phyloP scores from a whole-genome alignment of 2,329 filamentous ascomycete species.

The Macrophomina pseudophaseolina region DNA sequence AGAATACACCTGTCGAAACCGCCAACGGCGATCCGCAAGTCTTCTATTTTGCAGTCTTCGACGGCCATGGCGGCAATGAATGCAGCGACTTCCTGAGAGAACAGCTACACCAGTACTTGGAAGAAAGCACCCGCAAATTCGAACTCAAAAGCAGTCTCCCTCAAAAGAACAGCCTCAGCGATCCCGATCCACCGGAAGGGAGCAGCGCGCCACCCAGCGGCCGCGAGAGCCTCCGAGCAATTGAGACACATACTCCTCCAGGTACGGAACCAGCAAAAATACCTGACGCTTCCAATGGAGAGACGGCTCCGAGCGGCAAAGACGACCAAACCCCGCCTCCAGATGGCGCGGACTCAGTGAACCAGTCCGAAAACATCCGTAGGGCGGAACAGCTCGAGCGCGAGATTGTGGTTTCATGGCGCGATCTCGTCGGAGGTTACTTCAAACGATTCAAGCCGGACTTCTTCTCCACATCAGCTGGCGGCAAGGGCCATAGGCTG shows the following conservation, averaged over 20 bases:
- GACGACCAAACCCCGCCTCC: constrained; percentile 25
- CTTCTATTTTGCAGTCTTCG: constrained; percentile 97
- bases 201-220: neutral
- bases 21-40: constrained; percentile 90
- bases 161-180: constrained; percentile 11
- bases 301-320: constrained; percentile 32
- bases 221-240: constrained; percentile 47
- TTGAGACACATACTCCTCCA: constrained; percentile 55
- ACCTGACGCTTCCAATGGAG: constrained; percentile 36
- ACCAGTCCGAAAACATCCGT: constrained; percentile 55
- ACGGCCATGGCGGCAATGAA: constrained; percentile 89
- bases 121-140: constrained; percentile 77
- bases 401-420: constrained; percentile 77
- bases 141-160: constrained; percentile 75
- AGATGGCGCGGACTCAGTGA: constrained; percentile 35
- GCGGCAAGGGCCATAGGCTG: constrained; percentile 41
- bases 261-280: constrained; percentile 47
- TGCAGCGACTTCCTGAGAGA: constrained; percentile 88
- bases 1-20: constrained; percentile 69
- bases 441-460: constrained; percentile 88
- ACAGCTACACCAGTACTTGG: constrained; percentile 85
- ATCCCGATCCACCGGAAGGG: neutral
- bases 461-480: constrained; percentile 65
- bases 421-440: constrained; percentile 86
- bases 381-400: constrained; percentile 73